phyloP scores from a whole-genome alignment of 2,329 filamentous ascomycete genomes.

The Parastagonospora avenae region DNA sequence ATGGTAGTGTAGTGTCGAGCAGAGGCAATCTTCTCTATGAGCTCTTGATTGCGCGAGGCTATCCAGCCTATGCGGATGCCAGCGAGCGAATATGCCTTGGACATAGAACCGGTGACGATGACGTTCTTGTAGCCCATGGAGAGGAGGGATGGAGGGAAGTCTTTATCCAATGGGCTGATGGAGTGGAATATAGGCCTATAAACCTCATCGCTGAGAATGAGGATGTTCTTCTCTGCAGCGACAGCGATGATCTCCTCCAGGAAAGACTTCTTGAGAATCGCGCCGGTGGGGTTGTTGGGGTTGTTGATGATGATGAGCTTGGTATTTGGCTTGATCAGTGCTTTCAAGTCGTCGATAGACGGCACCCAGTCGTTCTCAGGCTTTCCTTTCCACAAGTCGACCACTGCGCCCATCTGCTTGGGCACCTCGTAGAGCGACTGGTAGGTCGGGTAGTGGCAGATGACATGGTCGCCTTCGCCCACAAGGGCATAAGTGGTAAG shows the following conservation, averaged over 20 bases:
- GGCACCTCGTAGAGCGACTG: conserved; percentile 83
- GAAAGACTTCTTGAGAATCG: conserved; percentile 66
- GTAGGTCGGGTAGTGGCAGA: conserved; percentile 83
- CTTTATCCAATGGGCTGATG: conserved; percentile 58
- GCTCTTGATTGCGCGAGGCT: conserved; percentile 65
- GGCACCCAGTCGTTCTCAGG: conserved; percentile 69
- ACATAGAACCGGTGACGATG: conserved; percentile 79
- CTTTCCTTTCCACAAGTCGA: conserved; percentile 75
- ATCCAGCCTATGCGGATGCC: conserved; percentile 86
- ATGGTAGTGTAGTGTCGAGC: conserved; percentile 86
- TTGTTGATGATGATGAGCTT: conserved; percentile 76
- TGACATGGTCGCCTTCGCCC: conserved; percentile 76
- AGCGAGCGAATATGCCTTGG: conserved; percentile 82
- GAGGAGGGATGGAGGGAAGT: conserved; percentile 70
- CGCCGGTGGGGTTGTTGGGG: conserved; percentile 82
- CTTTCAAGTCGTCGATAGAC: conserved; percentile 68
- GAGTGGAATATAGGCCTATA: conserved; percentile 83
- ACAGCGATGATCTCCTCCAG: conserved; percentile 68
- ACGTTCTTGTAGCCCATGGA: conserved; percentile 73
- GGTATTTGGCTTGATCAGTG: conserved; percentile 69
- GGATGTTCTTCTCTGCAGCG: conserved; percentile 66
- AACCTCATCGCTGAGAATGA: conserved; percentile 78
- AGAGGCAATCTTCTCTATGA: conserved; percentile 68
- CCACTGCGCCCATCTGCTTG: conserved; percentile 73
- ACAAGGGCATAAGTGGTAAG: conserved; percentile 76